Percentiles rank a stretch among this genome's conserved stretches.
Conservation (phyloP, 2,329 filamentous ascomycete genomes). For the Fusarium citri region DNA sequence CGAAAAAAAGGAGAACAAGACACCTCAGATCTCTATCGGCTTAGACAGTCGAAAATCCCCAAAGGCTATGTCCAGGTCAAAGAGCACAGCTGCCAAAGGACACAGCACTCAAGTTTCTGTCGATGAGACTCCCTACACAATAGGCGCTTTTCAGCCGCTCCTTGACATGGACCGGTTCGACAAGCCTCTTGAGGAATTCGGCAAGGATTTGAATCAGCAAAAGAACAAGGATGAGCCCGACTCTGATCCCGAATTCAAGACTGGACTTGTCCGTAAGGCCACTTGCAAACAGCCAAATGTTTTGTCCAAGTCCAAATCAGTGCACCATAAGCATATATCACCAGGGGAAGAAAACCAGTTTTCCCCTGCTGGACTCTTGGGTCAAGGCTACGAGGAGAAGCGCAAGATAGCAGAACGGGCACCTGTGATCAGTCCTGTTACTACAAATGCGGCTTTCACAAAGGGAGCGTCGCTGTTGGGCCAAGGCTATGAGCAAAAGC, state of each 20-base stretch:
- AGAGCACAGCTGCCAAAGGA: conserved; percentile 34
- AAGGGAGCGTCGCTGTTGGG: conserved; percentile 68
- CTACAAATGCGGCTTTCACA: conserved; percentile 59
- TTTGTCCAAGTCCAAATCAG: conserved; percentile 46
- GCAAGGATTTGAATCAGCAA: conserved; percentile 54
- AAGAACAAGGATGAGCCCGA: conserved; percentile 16
- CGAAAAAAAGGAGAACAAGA: conserved; percentile 50
- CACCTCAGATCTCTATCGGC: conserved; percentile 3
- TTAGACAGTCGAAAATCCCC: conserved; percentile 18
- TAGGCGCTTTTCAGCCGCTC: conserved; percentile 76
- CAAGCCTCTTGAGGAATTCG: conserved; percentile 62
- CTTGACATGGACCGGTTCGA: conserved; percentile 71
- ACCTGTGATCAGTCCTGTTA: conserved; percentile 45
- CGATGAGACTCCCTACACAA: conserved; percentile 68
- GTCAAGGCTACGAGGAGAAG: conserved; percentile 59
- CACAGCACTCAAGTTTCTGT: conserved; percentile 52
- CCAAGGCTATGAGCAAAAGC: conserved; percentile 59
- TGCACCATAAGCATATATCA: conserved; percentile 30
- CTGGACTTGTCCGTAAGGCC: conserved; percentile 28
- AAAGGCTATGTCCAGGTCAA: conserved; percentile 55
- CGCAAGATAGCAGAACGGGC: conserved; percentile 52
- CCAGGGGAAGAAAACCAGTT: conserved; percentile 56
- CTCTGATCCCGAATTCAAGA: conserved; percentile 25
- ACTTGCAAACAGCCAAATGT: conserved; percentile 24
- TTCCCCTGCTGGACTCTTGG: conserved; percentile 63